Evolutionary conservation across 2,329 filamentous ascomycete species (phyloP), one percentile per base, ranked within the genome.

Genomic region (Fusarium ambrosium): DNA sequence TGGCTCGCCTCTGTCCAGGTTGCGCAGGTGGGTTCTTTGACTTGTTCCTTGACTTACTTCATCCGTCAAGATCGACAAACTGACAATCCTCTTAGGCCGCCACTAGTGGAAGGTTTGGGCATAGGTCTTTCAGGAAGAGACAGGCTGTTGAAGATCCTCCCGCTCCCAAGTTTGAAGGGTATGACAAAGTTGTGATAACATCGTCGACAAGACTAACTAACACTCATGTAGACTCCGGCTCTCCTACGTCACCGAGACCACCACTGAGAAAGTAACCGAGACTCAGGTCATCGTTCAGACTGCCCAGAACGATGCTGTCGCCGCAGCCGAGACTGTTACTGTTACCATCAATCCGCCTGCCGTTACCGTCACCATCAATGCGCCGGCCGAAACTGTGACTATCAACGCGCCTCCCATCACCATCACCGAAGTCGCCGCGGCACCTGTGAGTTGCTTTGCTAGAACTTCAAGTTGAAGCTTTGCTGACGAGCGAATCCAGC

Each of bases 231-330:
- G 77, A 32, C 63, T 79, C 63, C 69, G 75, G 36, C 37, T 79
- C 48, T 79, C 77, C 14, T 75, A 77, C 34, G 41, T 80, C 55
- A 79, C 75, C 16, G 75, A 77, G n/a, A 78, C 76, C 11, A 71
- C 68, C 16, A 78, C 74, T 41, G 58, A 75, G 43, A 70, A 70
- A 20, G 67, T 74, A 20, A 79, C 72, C 11, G 73, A 72, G 61
- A 76, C 68, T 3, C 62, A 62, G 18, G 74, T 69, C 6, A 60
- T 71, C 43, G 36, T 70, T n/a, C 68, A 77, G 41, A 72, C 72
- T 41, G 51, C 70, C 6, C 55, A 69, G 4, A 59, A 53, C 6
- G 29, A 62, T 2, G 62, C 62, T 9, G 36, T 63, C 27, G 66
- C 22, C 11, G 43, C 63, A 48, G 65, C 63, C 39, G 39, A 71